Evolutionary conservation across 2,329 filamentous ascomycete species (phyloP).

Genomic region (Trichoderma breve): DNA sequence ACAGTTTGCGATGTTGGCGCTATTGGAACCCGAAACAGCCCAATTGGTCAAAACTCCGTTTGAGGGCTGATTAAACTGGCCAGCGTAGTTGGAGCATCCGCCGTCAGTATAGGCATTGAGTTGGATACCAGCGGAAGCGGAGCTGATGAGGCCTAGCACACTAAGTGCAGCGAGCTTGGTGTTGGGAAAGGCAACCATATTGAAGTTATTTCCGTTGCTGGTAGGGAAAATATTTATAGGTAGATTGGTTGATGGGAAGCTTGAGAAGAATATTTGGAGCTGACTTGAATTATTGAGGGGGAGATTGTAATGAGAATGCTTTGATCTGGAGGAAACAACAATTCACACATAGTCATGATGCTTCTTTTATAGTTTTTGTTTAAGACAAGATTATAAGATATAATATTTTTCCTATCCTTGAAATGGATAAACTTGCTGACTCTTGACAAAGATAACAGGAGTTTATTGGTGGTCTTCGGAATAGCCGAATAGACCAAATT

Average conservation of each 20-base stretch:
- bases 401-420: background rate
- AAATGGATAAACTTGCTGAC: background rate
- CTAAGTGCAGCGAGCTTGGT: background rate
- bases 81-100: background rate
- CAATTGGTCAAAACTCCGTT: background rate
- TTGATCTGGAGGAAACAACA: background rate
- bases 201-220: background rate
- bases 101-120: background rate
- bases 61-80: background rate
- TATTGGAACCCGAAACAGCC: background rate
- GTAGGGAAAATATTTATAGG: background rate
- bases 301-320: background rate
- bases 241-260: background rate
- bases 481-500: background rate
- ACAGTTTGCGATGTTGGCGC: background rate
- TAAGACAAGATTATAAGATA: background rate
- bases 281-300: background rate
- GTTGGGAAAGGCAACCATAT: background rate
- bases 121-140: background rate
- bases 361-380: background rate
- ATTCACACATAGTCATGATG: background rate
- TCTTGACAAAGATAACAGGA: background rate
- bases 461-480: background rate
- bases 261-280: background rate
- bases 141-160: background rate